Evolutionary conservation across 192 early-diverging fungal species (phyloP).

Genomic region (Coemansia sp.): DNA sequence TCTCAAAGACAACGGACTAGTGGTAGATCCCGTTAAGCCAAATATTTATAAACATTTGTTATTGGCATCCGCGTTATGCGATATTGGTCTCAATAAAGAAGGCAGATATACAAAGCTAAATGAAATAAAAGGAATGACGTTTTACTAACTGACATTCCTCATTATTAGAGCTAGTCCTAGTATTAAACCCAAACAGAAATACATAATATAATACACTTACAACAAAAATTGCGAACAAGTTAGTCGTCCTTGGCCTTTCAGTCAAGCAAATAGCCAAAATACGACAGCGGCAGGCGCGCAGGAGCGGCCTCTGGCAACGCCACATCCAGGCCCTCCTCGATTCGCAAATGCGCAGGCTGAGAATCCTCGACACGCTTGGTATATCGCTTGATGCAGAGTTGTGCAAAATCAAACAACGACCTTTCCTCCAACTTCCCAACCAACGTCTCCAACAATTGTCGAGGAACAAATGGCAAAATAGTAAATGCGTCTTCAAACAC

Average conservation of each 20-base stretch:
- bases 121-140: background rate
- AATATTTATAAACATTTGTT: background rate
- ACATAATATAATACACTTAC: background rate
- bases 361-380: slow-evolving; percentile 34
- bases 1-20: background rate
- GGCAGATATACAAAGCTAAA: background rate
- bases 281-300: slow-evolving; percentile 24
- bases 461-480: slow-evolving; percentile 32
- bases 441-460: slow-evolving; percentile 38
- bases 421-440: slow-evolving; percentile 30
- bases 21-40: background rate
- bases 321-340: background rate
- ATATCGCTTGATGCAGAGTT: slow-evolving; percentile 33
- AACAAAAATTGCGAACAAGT: background rate
- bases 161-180: background rate
- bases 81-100: background rate
- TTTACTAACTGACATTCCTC: background rate
- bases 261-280: slow-evolving; percentile 34
- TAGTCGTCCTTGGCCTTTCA: background rate
- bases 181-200: background rate
- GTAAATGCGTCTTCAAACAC: slow-evolving; percentile 54
- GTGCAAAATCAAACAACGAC: slow-evolving; percentile 25
- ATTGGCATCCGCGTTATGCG: background rate
- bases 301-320: slow-evolving; percentile 8
- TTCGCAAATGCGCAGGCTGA: slow-evolving; percentile 6